Evolutionary conservation across 495 filamentous ascomycete genomes (phyloP).

Genomic region (Hypomontagnella submonticulosa): DNA sequence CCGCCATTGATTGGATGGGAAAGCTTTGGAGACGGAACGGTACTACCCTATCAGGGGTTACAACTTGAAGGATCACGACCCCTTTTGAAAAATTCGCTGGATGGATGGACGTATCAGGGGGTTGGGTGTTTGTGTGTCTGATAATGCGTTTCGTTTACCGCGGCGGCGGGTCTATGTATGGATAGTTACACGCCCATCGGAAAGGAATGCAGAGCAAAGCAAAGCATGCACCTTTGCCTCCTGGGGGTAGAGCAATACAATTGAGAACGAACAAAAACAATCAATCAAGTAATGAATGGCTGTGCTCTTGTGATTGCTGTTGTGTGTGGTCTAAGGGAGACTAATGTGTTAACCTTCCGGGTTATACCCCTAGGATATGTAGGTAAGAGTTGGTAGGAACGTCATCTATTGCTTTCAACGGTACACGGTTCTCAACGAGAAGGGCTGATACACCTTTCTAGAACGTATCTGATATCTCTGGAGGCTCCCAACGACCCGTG

Average conservation of each 20-base stretch:
- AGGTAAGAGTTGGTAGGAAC: not conserved
- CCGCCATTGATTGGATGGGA: constrained; percentile 40
- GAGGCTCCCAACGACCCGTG: no score
- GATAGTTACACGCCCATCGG: constrained; percentile 18
- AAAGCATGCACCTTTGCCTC: constrained; percentile 22
- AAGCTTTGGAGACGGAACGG: constrained; percentile 30
- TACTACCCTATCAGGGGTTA: not conserved
- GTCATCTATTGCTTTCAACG: not conserved
- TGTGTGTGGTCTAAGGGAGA: not conserved
- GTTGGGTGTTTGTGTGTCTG: constrained; percentile 9
- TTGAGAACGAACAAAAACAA: constrained; percentile 20
- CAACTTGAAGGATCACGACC: not conserved
- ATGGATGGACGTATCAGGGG: constrained; percentile 21
- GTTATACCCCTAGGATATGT: no score
- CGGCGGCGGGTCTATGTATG: constrained; percentile 28
- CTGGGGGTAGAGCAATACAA: constrained; percentile 20
- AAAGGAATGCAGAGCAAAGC: constrained; percentile 3
- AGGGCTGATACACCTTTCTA: not conserved
- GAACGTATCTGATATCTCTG: no score
- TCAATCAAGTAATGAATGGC: not conserved
- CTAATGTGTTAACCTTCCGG: no score
- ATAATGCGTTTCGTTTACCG: constrained; percentile 24
- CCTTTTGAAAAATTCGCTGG: constrained; percentile 15
- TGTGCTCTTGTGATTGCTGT: constrained; percentile 6
- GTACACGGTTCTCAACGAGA: not conserved